A percentile compares a stretch with the other conserved stretches of the same genome.
Evolutionary conservation across 371 early-diverging fungal species (phyloP).

Genomic region (Aphelidium insulamus): DNA sequence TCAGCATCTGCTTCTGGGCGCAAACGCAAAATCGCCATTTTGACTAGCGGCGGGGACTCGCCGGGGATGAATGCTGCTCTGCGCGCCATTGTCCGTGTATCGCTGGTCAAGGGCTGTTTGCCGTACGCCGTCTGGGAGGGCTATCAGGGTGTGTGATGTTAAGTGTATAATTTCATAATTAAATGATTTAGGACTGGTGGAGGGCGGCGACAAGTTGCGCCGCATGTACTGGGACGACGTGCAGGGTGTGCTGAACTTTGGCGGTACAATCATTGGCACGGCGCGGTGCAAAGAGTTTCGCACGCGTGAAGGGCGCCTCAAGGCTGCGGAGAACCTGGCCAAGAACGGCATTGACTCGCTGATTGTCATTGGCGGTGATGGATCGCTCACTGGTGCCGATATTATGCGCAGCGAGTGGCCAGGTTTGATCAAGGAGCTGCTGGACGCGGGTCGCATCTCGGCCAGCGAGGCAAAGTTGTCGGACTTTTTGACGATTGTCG

Average conservation of each 20-base stretch:
- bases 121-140: constrained; percentile 90
- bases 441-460: constrained; percentile 25
- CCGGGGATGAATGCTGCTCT: constrained; percentile 99
- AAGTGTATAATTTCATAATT: background rate
- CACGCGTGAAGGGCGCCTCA: constrained; percentile 63
- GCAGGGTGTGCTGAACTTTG: constrained; percentile 55
- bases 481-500: constrained; percentile 67
- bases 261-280: constrained; percentile 96
- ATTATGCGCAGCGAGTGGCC: constrained; percentile 82
- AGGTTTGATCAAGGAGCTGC: constrained; percentile 48
- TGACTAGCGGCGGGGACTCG: constrained; percentile 97
- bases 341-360: constrained; percentile 82
- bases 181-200: constrained; percentile 53
- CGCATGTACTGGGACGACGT: constrained; percentile 80
- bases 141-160: constrained; percentile 49
- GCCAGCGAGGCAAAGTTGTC: constrained; percentile 28
- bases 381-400: constrained; percentile 92
- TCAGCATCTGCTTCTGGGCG: too few relatives aligned
- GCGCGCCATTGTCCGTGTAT: constrained; percentile 78
- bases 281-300: constrained; percentile 80
- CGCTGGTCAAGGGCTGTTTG: constrained; percentile 55
- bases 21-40: constrained; percentile 45
- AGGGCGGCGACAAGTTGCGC: constrained; percentile 70
- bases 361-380: constrained; percentile 97
- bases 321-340: constrained; percentile 70